Evolutionary conservation across 352 stramenopile species (phyloP).

Genomic region (Pythium coloratum): DNA sequence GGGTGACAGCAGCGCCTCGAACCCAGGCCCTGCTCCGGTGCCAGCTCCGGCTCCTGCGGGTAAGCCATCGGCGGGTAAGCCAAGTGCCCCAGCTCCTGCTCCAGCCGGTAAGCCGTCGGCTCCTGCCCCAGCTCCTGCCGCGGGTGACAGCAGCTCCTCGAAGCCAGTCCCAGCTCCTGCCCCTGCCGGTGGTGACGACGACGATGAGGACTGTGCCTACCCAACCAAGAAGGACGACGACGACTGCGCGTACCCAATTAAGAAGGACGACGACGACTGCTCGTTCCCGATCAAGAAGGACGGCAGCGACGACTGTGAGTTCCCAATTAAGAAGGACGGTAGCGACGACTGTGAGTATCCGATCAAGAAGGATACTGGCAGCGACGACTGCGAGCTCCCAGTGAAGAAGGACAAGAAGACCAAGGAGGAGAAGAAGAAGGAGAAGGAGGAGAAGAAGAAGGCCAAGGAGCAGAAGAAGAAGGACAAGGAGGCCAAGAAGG

Average conservation of each 20-base stretch:
- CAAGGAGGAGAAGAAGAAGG: slow-evolving; percentile 2
- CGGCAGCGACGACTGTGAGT: slow-evolving; percentile 24
- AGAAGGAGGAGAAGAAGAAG: slow-evolving; percentile 12
- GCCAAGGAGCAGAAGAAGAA: slow-evolving; percentile 14
- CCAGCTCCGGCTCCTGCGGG: not conserved
- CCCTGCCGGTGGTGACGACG: slow-evolving; percentile 12
- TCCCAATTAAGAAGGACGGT: slow-evolving; percentile 20
- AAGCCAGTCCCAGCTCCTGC: slow-evolving; percentile 1
- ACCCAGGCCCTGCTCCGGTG: not conserved
- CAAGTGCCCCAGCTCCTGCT: not conserved
- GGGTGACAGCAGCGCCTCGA: slow-evolving; percentile 4
- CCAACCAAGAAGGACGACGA: slow-evolving; percentile 24
- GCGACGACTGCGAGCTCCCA: slow-evolving; percentile 22
- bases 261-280: slow-evolving; percentile 25
- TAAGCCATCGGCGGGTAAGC: too few relatives aligned
- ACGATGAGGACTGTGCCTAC: slow-evolving; percentile 22
- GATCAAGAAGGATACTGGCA: too few relatives aligned
- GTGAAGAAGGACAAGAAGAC: not conserved
- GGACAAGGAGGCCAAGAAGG: slow-evolving; percentile 20
- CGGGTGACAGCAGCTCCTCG: not conserved
- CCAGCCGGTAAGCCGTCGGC: not conserved
- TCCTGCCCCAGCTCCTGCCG: not conserved
- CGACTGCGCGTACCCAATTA: slow-evolving; percentile 25
- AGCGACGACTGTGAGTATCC: too few relatives aligned
- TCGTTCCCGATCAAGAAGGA: slow-evolving; percentile 21